Conservation (phyloP, 257 asterid species). For the Solanum bulbocastanum region DNA sequence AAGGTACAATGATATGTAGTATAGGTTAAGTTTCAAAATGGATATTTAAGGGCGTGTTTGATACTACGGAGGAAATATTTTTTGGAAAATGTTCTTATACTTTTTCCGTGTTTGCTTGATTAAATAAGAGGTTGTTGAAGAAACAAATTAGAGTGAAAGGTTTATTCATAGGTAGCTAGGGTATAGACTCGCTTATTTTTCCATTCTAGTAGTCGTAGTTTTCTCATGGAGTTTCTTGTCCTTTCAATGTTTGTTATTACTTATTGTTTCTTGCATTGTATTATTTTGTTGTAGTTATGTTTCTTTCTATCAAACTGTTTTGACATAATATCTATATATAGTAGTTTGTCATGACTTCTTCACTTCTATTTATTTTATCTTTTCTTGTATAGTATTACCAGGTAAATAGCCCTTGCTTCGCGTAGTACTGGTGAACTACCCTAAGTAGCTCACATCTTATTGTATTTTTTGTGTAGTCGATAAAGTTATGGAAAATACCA, state of each 20-base stretch:
- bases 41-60: not conserved
- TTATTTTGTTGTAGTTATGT: too few species aligned
- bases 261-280: not conserved
- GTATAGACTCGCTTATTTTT: too few species aligned
- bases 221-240: not conserved
- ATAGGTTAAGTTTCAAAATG: not conserved
- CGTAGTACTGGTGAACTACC: not conserved
- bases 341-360: not conserved
- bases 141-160: not conserved
- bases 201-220: not conserved
- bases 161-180: not conserved
- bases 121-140: not conserved
- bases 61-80: not conserved
- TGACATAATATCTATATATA: not conserved
- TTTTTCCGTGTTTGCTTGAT: not conserved
- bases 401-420: accelerated
- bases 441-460: not conserved
- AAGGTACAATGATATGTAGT: not conserved
- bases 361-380: not conserved
- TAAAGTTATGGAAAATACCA: too few species aligned
- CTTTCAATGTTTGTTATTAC: not conserved
- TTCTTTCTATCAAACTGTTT: too few species aligned
- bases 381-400: not conserved
- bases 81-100: not conserved
- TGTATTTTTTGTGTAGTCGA: too few species aligned